Percentiles rank a stretch among this genome's conserved stretches.
These are phyloP conservation scores for Canavalia ensiformis DNA, from an alignment of 306 rosid species.

Conservation along the genomic window DNA sequence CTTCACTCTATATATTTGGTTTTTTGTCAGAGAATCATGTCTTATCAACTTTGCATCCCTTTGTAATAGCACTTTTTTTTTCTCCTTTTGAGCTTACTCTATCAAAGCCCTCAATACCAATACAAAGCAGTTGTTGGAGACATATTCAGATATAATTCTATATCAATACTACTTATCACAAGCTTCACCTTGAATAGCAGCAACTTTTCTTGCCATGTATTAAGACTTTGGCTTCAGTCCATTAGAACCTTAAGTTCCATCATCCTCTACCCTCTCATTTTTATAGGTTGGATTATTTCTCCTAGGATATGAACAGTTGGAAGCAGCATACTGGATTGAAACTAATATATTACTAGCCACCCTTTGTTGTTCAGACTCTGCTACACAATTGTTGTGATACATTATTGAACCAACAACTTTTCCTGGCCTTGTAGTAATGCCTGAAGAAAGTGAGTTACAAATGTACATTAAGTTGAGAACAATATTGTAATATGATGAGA, in stretches of 20 bases:
- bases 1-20: conserved; percentile 84
- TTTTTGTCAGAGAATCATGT: conserved; percentile 69
- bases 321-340: conserved; percentile 66
- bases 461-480: not conserved
- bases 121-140: not conserved
- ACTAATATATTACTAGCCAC: conserved; percentile 68
- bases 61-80: conserved; percentile 76
- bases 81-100: conserved; percentile 76
- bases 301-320: conserved; percentile 79
- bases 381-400: conserved; percentile 79
- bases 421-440: conserved; percentile 92
- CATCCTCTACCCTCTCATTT: conserved; percentile 79
- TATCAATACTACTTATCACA: conserved; percentile 87
- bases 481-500: not conserved
- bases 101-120: conserved; percentile 64
- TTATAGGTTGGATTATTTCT: conserved; percentile 77
- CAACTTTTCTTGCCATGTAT: conserved; percentile 89
- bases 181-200: conserved; percentile 90
- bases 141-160: conserved; percentile 22
- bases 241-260: conserved; percentile 77
- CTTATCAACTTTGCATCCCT: conserved; percentile 85
- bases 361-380: conserved; percentile 86
- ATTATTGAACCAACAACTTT: conserved; percentile 86
- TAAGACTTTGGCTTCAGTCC: conserved; percentile 90
- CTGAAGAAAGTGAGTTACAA: conserved; percentile 53